Conservation (phyloP, 306 rosid genomes). For the Luffa aegyptiaca region DNA sequence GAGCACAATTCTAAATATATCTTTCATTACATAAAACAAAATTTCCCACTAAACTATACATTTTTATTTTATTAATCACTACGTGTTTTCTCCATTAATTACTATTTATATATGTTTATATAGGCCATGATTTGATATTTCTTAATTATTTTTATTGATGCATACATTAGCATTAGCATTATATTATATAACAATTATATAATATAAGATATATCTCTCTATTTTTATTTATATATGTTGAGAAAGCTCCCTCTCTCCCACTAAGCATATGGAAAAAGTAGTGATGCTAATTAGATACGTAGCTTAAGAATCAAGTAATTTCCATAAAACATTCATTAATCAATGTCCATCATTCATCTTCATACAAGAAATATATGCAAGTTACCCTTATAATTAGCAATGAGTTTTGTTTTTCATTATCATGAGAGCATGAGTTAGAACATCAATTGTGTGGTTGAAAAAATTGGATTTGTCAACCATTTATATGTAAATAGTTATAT, state of each 20-base stretch:
- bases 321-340: not conserved
- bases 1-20: not conserved
- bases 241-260: not conserved
- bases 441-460: not conserved
- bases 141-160: not conserved
- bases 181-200: not conserved
- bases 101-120: not conserved
- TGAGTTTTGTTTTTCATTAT: not conserved
- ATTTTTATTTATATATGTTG: not conserved
- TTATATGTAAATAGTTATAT: not conserved
- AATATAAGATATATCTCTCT: no score
- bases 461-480: not conserved
- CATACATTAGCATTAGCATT: not conserved
- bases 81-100: not conserved
- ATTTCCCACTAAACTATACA: not conserved
- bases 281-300: not conserved
- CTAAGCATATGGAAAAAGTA: not conserved
- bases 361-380: not conserved
- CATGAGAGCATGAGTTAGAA: not conserved
- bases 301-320: not conserved
- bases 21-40: not conserved
- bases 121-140: not conserved
- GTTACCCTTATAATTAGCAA: not conserved
- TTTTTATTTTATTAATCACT: not conserved
- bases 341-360: not conserved